Conservation (phyloP, 192 early-diverging fungal species). For the Backusella psychrophila region DNA sequence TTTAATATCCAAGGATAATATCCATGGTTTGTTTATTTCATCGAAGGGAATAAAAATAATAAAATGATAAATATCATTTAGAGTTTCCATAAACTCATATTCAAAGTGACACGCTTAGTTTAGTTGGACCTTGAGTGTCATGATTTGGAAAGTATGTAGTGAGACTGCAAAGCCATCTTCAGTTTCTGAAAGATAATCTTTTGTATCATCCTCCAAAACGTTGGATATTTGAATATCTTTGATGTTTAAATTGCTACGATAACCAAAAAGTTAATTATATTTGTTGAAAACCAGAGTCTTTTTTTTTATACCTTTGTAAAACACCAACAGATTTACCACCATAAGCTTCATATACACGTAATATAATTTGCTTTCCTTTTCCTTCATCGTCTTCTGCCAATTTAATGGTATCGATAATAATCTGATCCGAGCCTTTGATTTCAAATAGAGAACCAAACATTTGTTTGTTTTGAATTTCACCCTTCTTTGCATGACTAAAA, state of each 20-base stretch:
- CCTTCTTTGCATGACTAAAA: constrained; percentile 8
- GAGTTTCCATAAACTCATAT: not conserved
- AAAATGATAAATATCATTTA: not conserved
- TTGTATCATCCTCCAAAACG: constrained; percentile 72
- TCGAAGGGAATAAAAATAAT: not conserved
- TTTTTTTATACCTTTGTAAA: constrained; percentile 45
- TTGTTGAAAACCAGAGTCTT: not conserved
- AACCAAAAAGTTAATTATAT: constrained; percentile 2
- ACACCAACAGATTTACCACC: constrained; percentile 71
- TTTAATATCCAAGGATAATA: not conserved
- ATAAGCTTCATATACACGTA: constrained; percentile 90
- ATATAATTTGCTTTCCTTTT: constrained; percentile 48
- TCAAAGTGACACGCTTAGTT: not conserved
- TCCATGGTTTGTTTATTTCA: not conserved
- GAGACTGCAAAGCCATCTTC: constrained; percentile 38
- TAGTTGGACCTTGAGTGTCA: constrained; percentile 51
- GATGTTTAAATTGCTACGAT: constrained; percentile 47
- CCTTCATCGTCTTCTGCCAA: constrained; percentile 70
- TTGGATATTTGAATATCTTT: constrained; percentile 61
- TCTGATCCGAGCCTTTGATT: constrained; percentile 48
- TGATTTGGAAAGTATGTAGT: constrained; percentile 65
- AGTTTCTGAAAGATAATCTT: constrained; percentile 28
- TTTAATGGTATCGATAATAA: constrained; percentile 94
- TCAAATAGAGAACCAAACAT: constrained; percentile 31
- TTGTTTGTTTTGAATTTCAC: not conserved